These are phyloP conservation scores for Rhododendron mucronatum DNA, from an alignment of 148 eudicot species.

Conservation along the genomic window DNA sequence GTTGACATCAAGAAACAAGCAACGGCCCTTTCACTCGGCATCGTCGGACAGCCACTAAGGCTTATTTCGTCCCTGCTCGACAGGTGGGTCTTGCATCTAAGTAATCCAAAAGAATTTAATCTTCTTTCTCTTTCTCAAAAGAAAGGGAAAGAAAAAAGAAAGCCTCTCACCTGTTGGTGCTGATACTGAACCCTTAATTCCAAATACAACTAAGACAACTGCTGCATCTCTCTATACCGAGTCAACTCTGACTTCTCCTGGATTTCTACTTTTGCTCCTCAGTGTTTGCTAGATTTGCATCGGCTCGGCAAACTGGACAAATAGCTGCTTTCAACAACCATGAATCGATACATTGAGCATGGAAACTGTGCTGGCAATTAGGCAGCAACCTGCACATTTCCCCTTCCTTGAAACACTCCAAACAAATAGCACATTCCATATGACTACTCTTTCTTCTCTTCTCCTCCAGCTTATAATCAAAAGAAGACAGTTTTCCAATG, in stretches of 20 bases:
- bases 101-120: neutral
- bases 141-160: neutral
- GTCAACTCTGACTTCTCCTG: slow-evolving; percentile 18
- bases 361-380: slow-evolving; percentile 35
- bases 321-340: slow-evolving; percentile 26
- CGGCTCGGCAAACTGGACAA: slow-evolving; percentile 25
- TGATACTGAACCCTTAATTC: neutral
- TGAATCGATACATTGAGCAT: slow-evolving; percentile 29
- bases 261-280: neutral
- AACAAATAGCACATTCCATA: slow-evolving; percentile 37
- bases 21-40: neutral
- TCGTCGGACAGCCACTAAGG: neutral
- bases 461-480: slow-evolving; percentile 6
- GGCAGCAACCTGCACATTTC: slow-evolving; percentile 35
- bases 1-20: neutral
- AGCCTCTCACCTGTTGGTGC: neutral
- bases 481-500: slow-evolving; percentile 17
- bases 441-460: neutral
- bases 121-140: neutral
- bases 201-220: neutral
- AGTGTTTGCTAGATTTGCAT: neutral
- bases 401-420: slow-evolving; percentile 28
- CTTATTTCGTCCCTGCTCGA: neutral
- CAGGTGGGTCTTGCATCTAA: neutral
- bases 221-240: slow-evolving; percentile 6